These are phyloP conservation scores for Chaetomium tenue DNA, from an alignment of 495 filamentous ascomycete species.

Conservation along the genomic window DNA sequence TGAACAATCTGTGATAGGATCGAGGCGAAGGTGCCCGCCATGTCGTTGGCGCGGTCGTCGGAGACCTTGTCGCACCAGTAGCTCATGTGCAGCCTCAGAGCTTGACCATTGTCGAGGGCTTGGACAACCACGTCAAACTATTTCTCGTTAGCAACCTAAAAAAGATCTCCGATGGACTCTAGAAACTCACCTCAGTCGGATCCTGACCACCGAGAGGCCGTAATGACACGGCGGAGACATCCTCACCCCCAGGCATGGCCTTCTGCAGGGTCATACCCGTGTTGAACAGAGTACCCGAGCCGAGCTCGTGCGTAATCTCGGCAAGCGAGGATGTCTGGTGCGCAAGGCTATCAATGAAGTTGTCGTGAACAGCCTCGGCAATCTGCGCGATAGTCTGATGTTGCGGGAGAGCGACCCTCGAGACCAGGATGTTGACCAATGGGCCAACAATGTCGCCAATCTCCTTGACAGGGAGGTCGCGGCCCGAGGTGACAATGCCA, in stretches of 20 bases:
- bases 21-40: constrained; percentile 10
- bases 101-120: constrained; percentile 12
- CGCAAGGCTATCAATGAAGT: constrained; percentile 29
- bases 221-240: neutral
- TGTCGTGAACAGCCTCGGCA: constrained; percentile 31
- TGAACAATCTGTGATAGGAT: constrained; percentile 14
- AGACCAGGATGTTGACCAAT: constrained; percentile 21
- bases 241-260: constrained; percentile 17
- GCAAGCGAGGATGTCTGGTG: constrained; percentile 41
- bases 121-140: constrained; percentile 18
- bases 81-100: constrained; percentile 10
- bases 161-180: neutral
- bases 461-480: constrained; percentile 12
- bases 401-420: constrained; percentile 8
- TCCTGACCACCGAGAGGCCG: constrained; percentile 13
- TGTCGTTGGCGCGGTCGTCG: constrained; percentile 13
- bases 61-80: constrained; percentile 19
- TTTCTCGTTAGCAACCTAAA: neutral
- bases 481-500: constrained; percentile 34
- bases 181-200: constrained; percentile 15
- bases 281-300: constrained; percentile 14
- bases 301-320: constrained; percentile 29
- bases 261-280: constrained; percentile 16
- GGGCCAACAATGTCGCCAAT: constrained; percentile 18
- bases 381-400: constrained; percentile 8